Evolutionary conservation across 371 early-diverging fungal species (phyloP), one percentile per base, ranked within the genome.

Genomic region (Gilbertella persicaria): DNA sequence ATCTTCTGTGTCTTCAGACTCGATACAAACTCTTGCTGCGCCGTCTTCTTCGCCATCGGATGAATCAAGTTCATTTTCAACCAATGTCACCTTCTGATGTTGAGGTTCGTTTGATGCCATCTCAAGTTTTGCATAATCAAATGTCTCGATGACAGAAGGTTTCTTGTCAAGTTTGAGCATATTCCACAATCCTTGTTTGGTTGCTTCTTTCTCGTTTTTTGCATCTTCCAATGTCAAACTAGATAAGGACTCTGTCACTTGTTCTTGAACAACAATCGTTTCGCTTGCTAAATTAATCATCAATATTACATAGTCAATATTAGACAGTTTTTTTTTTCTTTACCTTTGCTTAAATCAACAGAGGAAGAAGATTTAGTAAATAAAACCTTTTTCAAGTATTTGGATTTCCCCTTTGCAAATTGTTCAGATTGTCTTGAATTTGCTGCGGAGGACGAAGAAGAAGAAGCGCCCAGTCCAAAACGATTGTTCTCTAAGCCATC

Each of bases 361-460:
- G 49, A 38, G 4, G 58, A 41, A 25, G 53, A 50, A 12, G 58
- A 52, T 19, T 40, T 51, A 1, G 58, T 58, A 24, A 58, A 58
- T 6, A 45, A 12, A 1, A 58, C 58, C 7, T 21, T 52, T 14
- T 45, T 51, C 10, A 45, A 37, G 24, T 58, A 58, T 8, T 58
- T 58, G 10, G 58, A 58, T n/a, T 58, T 58, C 24, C 58, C 58
- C 12, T 40, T 29, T 0, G 58, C 58, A 52, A 58, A 58, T 23
- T 45, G 58, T 17, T 45, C 14, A 13, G 44, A 33, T 20, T n/a
- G 25, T 16, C 20, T 37, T 7, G 38, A 43, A 24, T 13, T 29
- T 12, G 19, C 37, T 42, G 35, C 26, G 28, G 42, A 46, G 9
- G 20, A 21, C 5, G 45, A 37, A 3, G 53, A 50, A 36, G 40